These are phyloP conservation scores for Suillus brevipes DNA, from an alignment of 768 basidiomycete species.

Conservation along the genomic window DNA sequence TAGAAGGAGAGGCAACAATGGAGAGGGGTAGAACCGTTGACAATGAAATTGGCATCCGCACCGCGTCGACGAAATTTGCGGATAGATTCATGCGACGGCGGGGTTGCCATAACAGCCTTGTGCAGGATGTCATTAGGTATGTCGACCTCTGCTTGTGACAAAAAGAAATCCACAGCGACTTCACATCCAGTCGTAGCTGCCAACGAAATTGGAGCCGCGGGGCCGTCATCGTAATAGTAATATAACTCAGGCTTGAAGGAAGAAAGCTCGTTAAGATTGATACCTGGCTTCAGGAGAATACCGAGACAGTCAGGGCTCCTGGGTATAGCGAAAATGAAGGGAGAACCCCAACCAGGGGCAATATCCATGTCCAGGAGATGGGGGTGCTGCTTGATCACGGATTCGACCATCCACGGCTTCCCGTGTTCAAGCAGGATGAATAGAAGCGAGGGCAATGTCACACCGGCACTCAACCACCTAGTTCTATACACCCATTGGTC, in stretches of 20 bases:
- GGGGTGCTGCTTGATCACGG: not conserved
- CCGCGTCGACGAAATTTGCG: not conserved
- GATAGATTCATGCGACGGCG: not conserved
- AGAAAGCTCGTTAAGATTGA: not conserved
- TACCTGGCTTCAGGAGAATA: not conserved
- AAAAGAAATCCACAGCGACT: not conserved
- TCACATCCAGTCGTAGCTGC: not conserved
- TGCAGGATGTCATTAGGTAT: not conserved
- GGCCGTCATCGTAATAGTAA: not conserved
- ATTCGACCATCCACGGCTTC: not conserved
- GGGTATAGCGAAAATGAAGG: not conserved
- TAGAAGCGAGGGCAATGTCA: not conserved
- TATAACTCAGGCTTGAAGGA: not conserved
- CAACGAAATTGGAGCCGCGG: not conserved
- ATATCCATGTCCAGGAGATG: not conserved
- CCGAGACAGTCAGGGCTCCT: not conserved
- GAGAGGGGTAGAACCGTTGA: not conserved
- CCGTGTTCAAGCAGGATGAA: not conserved
- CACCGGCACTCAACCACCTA: not conserved
- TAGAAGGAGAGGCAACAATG: not conserved
- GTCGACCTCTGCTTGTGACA: not conserved
- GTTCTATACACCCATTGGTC: no score
- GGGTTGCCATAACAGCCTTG: not conserved
- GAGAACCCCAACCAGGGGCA: not conserved
- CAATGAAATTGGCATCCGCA: not conserved